phyloP scores from a whole-genome alignment of 176 grass and related monocot genomes.

The Phyllostachys edulis region DNA sequence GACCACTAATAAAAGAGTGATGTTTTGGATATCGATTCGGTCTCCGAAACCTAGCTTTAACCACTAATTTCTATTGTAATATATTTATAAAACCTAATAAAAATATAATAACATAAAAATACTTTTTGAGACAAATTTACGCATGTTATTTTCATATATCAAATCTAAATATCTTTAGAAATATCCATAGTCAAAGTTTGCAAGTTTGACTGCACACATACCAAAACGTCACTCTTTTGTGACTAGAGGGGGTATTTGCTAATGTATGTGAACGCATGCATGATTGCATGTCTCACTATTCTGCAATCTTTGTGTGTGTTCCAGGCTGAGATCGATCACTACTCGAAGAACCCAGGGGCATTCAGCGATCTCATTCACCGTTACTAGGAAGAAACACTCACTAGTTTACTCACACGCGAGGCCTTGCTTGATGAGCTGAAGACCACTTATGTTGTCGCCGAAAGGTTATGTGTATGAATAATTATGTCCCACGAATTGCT shows the following conservation, averaged over 20 bases:
- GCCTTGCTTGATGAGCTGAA: neutral
- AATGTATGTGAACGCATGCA: neutral
- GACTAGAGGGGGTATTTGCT: neutral
- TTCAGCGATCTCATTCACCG: conserved; percentile 70
- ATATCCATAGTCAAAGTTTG: too few species aligned
- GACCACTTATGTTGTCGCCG: neutral
- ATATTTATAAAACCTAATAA: too few species aligned
- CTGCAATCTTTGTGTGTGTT: neutral
- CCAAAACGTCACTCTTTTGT: too few species aligned
- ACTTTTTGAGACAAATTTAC: too few species aligned
- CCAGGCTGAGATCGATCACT: conserved; percentile 77
- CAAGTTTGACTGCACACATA: too few species aligned
- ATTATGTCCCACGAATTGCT: neutral
- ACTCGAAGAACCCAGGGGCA: conserved; percentile 57
- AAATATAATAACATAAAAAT: too few species aligned
- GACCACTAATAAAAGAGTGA: too few species aligned
- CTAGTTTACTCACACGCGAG: neutral
- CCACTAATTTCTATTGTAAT: too few species aligned
- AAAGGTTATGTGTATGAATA: neutral
- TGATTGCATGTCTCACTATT: neutral
- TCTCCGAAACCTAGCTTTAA: too few species aligned
- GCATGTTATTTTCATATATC: too few species aligned
- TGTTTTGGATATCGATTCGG: too few species aligned
- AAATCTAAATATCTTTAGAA: too few species aligned
- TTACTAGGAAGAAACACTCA: conserved; percentile 44